Evolutionary conservation across 2,329 filamentous ascomycete genomes (phyloP).

Genomic region (Xylariaceae sp.): DNA sequence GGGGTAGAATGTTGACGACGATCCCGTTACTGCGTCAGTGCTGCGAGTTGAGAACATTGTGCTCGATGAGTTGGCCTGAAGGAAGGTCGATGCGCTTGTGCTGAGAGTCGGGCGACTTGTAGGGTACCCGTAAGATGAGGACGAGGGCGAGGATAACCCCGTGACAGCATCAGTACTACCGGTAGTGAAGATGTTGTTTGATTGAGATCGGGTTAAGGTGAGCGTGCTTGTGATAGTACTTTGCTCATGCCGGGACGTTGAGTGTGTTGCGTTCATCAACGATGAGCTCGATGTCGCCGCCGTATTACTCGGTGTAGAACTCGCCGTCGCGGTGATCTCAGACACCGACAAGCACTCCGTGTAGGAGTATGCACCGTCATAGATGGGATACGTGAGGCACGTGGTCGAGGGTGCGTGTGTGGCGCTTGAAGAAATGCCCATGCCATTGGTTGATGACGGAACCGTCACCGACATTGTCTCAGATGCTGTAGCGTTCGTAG

Average conservation of each 20-base stretch:
- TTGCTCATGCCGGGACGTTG: not conserved
- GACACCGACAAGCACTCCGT: conserved; percentile 23
- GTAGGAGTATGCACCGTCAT: conserved; percentile 23
- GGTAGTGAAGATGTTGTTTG: conserved; percentile 9
- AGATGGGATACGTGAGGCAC: conserved; percentile 20
- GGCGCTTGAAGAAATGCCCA: conserved; percentile 4
- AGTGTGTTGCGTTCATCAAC: not conserved
- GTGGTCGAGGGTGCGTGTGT: conserved; percentile 17
- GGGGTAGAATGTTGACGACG: conserved; percentile 3
- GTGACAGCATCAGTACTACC: conserved; percentile 16
- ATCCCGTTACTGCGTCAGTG: conserved; percentile 13
- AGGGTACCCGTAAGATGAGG: conserved; percentile 2
- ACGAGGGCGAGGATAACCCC: conserved; percentile 5
- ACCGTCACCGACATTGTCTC: conserved; percentile 8
- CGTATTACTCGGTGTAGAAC: conserved; percentile 4
- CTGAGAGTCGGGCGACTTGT: conserved; percentile 4
- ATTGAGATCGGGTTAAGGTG: conserved; percentile 7
- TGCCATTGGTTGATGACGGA: conserved; percentile 1
- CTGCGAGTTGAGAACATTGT: conserved; percentile 12
- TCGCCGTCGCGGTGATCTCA: conserved; percentile 2
- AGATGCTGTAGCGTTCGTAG: conserved; percentile 2
- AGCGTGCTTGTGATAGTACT: conserved; percentile 11
- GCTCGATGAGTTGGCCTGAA: not conserved
- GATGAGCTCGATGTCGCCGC: not conserved
- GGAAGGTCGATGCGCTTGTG: conserved; percentile 12